phyloP scores from a whole-genome alignment of 768 basidiomycete species.

The Leucogyrophana mollusca region DNA sequence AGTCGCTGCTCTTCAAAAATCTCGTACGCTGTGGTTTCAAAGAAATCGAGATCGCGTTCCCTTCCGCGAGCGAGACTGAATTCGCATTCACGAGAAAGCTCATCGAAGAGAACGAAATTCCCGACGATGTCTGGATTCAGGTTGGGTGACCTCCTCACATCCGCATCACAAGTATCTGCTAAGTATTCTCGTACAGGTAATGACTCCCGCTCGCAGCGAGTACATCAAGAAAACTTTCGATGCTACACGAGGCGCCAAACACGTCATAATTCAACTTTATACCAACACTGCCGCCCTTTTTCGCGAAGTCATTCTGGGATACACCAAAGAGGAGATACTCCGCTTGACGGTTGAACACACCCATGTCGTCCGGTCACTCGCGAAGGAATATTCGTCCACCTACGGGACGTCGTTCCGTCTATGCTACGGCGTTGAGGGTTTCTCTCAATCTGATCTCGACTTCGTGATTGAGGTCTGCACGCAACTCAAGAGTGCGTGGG shows the following conservation, averaged over 20 bases:
- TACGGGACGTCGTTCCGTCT: conserved; percentile 89
- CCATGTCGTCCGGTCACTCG: conserved; percentile 77
- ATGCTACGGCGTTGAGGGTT: conserved; percentile 98
- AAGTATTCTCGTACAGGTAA: conserved; percentile 55
- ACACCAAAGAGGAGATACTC: conserved; percentile 90
- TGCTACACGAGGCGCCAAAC: conserved; percentile 84
- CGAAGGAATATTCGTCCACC: conserved; percentile 81
- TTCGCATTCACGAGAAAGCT: conserved; percentile 89
- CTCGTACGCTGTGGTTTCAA: conserved; percentile 91
- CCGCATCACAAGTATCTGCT: not conserved
- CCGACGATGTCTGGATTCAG: conserved; percentile 97
- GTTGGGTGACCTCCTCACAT: conserved; percentile 42
- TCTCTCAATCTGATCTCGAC: conserved; percentile 97
- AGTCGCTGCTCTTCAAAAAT: conserved; percentile 86
- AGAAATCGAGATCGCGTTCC: conserved; percentile 97
- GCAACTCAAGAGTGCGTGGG: conserved; percentile 91
- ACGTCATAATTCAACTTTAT: conserved; percentile 98
- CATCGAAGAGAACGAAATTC: conserved; percentile 80
- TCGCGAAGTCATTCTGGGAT: conserved; percentile 91
- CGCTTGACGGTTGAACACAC: conserved; percentile 88
- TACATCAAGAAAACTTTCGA: conserved; percentile 91
- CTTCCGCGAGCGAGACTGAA: conserved; percentile 96
- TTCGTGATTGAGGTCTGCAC: conserved; percentile 93
- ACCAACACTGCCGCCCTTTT: conserved; percentile 95
- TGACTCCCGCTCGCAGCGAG: conserved; percentile 95